Percentiles rank a stretch among this genome's conserved stretches.
These are phyloP conservation scores for Ammopiptanthus mongolicus DNA, from an alignment of 306 rosid genomes.

Conservation along the genomic window DNA sequence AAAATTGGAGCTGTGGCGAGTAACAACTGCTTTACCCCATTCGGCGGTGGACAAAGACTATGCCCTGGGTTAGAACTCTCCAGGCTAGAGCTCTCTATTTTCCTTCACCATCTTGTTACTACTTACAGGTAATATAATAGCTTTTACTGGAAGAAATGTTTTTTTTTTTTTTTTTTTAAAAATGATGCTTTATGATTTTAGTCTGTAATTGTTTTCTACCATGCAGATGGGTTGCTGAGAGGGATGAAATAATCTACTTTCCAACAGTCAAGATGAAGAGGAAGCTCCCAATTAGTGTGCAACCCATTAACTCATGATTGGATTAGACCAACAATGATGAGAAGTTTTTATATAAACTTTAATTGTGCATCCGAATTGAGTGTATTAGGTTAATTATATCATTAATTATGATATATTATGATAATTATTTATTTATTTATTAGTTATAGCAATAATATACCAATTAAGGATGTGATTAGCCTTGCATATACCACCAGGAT, in stretches of 20 bases:
- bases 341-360: no score
- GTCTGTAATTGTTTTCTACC: background rate
- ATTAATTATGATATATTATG: no score
- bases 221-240: slow-evolving; percentile 70
- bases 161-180: no score
- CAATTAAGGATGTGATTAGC: background rate
- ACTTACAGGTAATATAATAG: slow-evolving; percentile 45
- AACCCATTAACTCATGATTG: slow-evolving; percentile 23
- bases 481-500: no score
- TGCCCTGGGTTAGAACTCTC: slow-evolving; percentile 93
- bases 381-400: background rate
- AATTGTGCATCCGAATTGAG: background rate
- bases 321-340: background rate
- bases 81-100: slow-evolving; percentile 60
- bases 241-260: slow-evolving; percentile 57
- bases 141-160: background rate
- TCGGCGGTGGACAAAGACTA: slow-evolving; percentile 90
- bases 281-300: slow-evolving; percentile 59
- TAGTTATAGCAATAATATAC: no score
- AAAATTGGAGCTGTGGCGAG: slow-evolving; percentile 34
- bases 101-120: slow-evolving; percentile 64
- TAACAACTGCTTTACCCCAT: slow-evolving; percentile 59
- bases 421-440: no score
- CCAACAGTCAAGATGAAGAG: slow-evolving; percentile 85
- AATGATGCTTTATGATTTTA: background rate